A percentile compares a stretch with the other conserved stretches of the same genome.
Conservation (phyloP, 768 basidiomycete species). For the Saitozyma sp. region DNA sequence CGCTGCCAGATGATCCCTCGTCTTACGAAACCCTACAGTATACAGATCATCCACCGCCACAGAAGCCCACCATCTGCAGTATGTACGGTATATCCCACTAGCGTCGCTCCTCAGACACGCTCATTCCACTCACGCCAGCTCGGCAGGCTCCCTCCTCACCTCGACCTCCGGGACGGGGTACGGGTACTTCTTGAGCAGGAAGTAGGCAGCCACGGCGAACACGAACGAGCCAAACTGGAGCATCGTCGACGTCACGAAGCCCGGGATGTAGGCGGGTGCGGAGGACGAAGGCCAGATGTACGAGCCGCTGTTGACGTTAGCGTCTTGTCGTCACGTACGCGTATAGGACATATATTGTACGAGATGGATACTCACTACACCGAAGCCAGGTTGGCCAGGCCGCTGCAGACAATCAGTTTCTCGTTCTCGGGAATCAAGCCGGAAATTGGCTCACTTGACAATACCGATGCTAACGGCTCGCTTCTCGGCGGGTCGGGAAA, state of each 20-base stretch:
- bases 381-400: slow-evolving; percentile 15
- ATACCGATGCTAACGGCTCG: slow-evolving; percentile 35
- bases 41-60: too few species aligned
- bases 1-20: too few species aligned
- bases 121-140: too few species aligned
- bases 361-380: slow-evolving; percentile 3
- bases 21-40: too few species aligned
- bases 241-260: slow-evolving; percentile 25
- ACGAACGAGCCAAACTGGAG: slow-evolving; percentile 12
- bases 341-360: too few species aligned
- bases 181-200: slow-evolving; percentile 10
- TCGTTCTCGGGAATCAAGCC: neutral
- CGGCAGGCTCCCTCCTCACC: too few species aligned
- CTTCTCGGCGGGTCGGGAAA: slow-evolving; percentile 34
- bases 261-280: slow-evolving; percentile 25
- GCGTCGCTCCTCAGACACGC: too few species aligned
- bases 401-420: slow-evolving; percentile 1
- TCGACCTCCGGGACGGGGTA: slow-evolving; percentile 1
- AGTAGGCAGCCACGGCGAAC: slow-evolving; percentile 10
- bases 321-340: too few species aligned
- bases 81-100: too few species aligned
- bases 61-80: too few species aligned
- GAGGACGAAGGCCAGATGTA: slow-evolving; percentile 29
- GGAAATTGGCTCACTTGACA: slow-evolving; percentile 22
- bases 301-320: slow-evolving; percentile 8